Evolutionary conservation across 1,284 basidiomycete genomes (phyloP).

Genomic region (Tylopilus sp.): DNA sequence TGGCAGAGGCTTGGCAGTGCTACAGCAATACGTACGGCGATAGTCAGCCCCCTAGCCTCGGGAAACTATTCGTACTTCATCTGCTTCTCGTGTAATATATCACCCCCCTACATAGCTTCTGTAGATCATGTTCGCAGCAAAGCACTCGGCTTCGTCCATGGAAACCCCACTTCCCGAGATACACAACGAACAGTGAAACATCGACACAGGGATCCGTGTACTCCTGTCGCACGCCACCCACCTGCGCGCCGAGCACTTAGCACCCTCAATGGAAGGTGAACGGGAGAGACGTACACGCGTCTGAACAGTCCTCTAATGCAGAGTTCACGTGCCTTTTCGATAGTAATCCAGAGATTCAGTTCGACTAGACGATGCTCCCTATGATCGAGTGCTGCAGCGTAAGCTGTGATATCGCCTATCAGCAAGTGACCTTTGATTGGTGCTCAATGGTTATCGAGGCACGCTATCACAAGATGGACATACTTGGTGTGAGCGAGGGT

Average conservation of each 20-base stretch:
- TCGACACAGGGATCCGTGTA: slow-evolving; percentile 72
- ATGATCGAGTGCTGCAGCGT: slow-evolving; percentile 71
- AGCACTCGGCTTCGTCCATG: slow-evolving; percentile 87
- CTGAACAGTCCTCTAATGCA: slow-evolving; percentile 85
- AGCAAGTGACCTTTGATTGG: slow-evolving; percentile 68
- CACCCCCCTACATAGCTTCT: slow-evolving; percentile 90
- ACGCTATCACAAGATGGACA: slow-evolving; percentile 23
- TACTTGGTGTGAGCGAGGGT: slow-evolving; percentile 86
- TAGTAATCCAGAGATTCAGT: slow-evolving; percentile 78
- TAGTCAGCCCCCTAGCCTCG: slow-evolving; percentile 57
- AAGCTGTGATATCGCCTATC: slow-evolving; percentile 81
- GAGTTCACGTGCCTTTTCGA: slow-evolving; percentile 86
- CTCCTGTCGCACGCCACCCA: slow-evolving; percentile 75
- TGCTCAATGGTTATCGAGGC: slow-evolving; percentile 10
- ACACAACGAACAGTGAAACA: slow-evolving; percentile 70
- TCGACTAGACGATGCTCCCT: slow-evolving; percentile 72
- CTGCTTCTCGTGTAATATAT: slow-evolving; percentile 93
- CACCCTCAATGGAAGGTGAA: neutral
- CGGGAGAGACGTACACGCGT: slow-evolving; percentile 60
- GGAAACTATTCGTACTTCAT: slow-evolving; percentile 82
- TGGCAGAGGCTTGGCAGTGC: too few relatives aligned
- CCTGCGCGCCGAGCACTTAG: slow-evolving; percentile 40
- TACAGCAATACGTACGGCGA: slow-evolving; percentile 48
- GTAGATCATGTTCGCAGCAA: slow-evolving; percentile 92
- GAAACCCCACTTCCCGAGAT: slow-evolving; percentile 59